phyloP scores from a whole-genome alignment of 2,329 filamentous ascomycete genomes.

The Aspergillus sp. region DNA sequence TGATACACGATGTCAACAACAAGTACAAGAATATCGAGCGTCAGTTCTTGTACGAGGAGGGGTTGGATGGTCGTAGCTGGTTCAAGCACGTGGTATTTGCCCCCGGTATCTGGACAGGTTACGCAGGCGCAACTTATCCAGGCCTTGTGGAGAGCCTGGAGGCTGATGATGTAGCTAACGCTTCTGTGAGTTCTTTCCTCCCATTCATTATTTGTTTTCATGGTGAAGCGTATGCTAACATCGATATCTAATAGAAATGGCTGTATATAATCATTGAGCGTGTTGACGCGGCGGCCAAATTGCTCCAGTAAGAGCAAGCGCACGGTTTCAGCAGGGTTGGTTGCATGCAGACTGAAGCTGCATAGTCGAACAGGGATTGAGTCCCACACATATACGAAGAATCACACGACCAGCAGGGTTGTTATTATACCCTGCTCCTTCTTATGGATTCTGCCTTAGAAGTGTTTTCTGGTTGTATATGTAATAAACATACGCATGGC shows the following conservation, averaged over 20 bases:
- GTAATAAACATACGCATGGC: too few species aligned
- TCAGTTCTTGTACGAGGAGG: slow-evolving; percentile 71
- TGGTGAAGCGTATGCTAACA: background rate
- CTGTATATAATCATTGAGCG: slow-evolving; percentile 38
- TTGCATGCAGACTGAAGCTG: background rate
- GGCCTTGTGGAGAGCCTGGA: slow-evolving; percentile 64
- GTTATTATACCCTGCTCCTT: background rate
- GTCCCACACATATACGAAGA: slow-evolving; percentile 4
- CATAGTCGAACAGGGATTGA: background rate
- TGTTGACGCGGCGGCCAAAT: slow-evolving; percentile 31
- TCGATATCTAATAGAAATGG: slow-evolving; percentile 41
- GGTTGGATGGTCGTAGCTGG: slow-evolving; percentile 78
- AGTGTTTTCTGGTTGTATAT: background rate
- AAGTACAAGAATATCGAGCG: slow-evolving; percentile 85
- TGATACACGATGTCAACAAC: slow-evolving; percentile 68
- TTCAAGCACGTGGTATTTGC: slow-evolving; percentile 97
- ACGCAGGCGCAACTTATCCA: slow-evolving; percentile 70
- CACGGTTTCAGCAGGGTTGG: background rate
- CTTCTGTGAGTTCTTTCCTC: slow-evolving; percentile 49
- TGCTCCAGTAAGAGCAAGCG: slow-evolving; percentile 24
- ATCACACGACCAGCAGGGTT: background rate
- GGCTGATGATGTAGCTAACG: slow-evolving; percentile 46
- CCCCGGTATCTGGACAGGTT: slow-evolving; percentile 87
- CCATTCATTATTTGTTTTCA: background rate
- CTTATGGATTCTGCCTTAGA: background rate